phyloP scores from a whole-genome alignment of 371 early-diverging fungal genomes.

The Sporodiniella umbellata region DNA sequence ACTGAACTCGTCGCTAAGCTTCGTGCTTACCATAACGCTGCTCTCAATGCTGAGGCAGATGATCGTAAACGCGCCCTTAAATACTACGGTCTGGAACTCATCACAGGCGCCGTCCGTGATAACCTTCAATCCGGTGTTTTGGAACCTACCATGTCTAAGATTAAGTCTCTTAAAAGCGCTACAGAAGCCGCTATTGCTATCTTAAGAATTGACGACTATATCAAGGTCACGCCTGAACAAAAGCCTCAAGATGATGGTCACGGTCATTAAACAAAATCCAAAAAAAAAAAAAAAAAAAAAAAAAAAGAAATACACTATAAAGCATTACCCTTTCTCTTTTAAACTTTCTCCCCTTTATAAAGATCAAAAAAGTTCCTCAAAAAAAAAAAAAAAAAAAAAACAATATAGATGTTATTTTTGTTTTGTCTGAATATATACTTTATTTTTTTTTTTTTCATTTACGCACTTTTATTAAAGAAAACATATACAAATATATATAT shows the following conservation, averaged over 20 bases:
- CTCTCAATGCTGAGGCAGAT: conserved; percentile 66
- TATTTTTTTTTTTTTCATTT: no score
- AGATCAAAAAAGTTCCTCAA: no score
- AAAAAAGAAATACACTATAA: no score
- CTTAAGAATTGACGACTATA: conserved; percentile 98
- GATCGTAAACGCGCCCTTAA: conserved; percentile 77
- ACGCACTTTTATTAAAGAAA: no score
- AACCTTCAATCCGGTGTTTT: conserved; percentile 97
- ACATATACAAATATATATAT: no score
- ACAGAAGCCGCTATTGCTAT: conserved; percentile 99
- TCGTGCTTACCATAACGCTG: conserved; percentile 91
- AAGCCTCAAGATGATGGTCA: conserved; percentile 51
- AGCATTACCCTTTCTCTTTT: neutral
- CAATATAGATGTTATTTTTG: no score
- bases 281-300: no score
- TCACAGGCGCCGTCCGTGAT: conserved; percentile 92
- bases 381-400: no score
- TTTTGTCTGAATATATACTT: no score
- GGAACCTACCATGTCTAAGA: conserved; percentile 99
- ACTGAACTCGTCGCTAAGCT: conserved; percentile 96
- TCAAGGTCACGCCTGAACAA: conserved; percentile 68
- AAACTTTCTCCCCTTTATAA: neutral
- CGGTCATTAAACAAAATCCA: no score
- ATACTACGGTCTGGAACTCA: conserved; percentile 94
- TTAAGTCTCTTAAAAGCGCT: conserved; percentile 98